Conservation (phyloP, 2,329 filamentous ascomycete species). For the Apiospora pterosperma region DNA sequence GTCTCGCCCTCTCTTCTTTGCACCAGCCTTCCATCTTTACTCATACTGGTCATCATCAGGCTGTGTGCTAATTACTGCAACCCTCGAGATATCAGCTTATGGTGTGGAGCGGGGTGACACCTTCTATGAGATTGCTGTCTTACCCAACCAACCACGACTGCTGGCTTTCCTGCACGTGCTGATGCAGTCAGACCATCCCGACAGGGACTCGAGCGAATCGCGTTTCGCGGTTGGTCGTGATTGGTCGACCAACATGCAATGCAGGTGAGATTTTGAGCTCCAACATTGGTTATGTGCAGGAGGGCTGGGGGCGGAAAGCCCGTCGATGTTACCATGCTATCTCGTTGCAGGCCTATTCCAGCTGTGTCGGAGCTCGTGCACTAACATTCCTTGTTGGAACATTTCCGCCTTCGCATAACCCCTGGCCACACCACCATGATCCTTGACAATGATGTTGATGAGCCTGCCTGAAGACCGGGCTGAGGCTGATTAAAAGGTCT, state of each 20-base stretch:
- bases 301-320: not conserved
- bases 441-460: not conserved
- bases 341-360: not conserved
- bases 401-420: not conserved
- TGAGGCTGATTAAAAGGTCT: not conserved
- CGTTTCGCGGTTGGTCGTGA: not conserved
- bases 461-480: not conserved
- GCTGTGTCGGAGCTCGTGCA: not conserved
- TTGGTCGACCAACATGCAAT: not conserved
- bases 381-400: not conserved
- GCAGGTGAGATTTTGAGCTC: not conserved
- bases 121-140: not conserved
- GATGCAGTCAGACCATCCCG: not conserved
- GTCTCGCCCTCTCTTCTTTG: too few species aligned
- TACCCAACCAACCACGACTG: not conserved
- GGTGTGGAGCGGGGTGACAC: too few species aligned
- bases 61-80: too few species aligned
- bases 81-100: too few species aligned
- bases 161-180: not conserved
- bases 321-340: not conserved
- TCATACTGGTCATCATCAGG: too few species aligned
- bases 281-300: not conserved
- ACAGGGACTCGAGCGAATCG: not conserved
- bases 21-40: too few species aligned
- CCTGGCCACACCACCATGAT: not conserved